These are phyloP conservation scores for Hymenoscyphus infarciens DNA, from an alignment of 2,329 filamentous ascomycete species.

Conservation along the genomic window DNA sequence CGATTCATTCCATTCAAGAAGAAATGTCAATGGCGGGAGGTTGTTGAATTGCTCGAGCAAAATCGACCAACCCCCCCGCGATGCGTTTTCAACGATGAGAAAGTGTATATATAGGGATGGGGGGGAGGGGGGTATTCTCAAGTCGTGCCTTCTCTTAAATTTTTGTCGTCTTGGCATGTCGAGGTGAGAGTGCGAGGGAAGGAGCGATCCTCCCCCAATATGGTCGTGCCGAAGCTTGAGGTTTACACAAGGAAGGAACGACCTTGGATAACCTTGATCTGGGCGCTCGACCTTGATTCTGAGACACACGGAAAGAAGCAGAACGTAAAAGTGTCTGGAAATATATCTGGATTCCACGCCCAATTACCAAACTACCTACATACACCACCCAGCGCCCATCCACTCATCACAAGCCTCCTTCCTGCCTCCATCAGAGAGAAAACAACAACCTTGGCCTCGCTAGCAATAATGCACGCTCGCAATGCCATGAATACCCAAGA, in stretches of 20 bases:
- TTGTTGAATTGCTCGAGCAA: no score
- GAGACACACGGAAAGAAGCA: not conserved
- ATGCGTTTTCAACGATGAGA: no score
- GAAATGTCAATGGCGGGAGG: not conserved
- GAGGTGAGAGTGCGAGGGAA: no score
- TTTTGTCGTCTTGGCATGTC: no score
- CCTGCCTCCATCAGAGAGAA: not conserved
- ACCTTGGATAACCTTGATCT: no score
- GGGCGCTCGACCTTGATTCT: not conserved
- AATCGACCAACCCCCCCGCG: no score
- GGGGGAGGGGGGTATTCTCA: no score
- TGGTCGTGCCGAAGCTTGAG: no score
- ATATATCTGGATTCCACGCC: not conserved
- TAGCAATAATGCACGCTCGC: not conserved
- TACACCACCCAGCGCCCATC: not conserved
- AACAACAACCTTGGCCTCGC: not conserved
- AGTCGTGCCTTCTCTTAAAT: no score
- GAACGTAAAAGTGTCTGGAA: not conserved
- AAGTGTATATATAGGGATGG: no score
- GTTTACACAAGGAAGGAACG: no score
- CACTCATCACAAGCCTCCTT: not conserved
- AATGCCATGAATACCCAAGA: slow-evolving; percentile 3
- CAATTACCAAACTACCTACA: not conserved
- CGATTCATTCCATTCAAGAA: not conserved
- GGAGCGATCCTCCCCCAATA: no score